phyloP scores from a whole-genome alignment of 1,284 basidiomycete species.

The Rhizoctonia solani region DNA sequence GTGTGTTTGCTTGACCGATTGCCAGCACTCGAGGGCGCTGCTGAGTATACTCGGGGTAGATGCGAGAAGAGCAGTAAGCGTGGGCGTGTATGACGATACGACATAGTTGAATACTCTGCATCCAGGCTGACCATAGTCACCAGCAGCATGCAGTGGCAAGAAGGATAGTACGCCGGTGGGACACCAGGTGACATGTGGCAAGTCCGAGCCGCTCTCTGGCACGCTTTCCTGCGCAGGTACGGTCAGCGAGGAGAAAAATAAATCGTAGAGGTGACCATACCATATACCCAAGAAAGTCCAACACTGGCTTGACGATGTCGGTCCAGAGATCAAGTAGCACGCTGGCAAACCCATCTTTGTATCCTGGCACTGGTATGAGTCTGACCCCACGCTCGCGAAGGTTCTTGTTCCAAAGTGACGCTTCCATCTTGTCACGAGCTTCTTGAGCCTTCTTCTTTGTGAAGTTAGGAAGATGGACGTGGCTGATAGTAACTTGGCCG shows the following conservation, averaged over 20 bases:
- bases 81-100: too few species aligned
- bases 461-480: conserved; percentile 7
- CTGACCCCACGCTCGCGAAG: neutral
- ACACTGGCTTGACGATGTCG: neutral
- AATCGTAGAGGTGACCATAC: neutral
- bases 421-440: neutral
- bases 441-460: neutral
- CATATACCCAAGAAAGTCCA: neutral
- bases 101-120: too few species aligned
- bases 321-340: neutral
- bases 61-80: neutral
- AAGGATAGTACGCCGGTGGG: neutral
- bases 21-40: neutral
- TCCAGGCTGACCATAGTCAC: too few species aligned
- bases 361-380: neutral
- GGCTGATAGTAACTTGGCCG: neutral
- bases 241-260: neutral
- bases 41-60: neutral
- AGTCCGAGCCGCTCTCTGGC: neutral
- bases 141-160: too few species aligned
- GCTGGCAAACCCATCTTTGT: neutral
- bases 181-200: conserved; percentile 4
- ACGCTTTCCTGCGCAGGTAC: neutral
- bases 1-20: neutral
- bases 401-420: neutral